phyloP scores from a whole-genome alignment of 192 early-diverging fungal species.

The Coemansia sp. region DNA sequence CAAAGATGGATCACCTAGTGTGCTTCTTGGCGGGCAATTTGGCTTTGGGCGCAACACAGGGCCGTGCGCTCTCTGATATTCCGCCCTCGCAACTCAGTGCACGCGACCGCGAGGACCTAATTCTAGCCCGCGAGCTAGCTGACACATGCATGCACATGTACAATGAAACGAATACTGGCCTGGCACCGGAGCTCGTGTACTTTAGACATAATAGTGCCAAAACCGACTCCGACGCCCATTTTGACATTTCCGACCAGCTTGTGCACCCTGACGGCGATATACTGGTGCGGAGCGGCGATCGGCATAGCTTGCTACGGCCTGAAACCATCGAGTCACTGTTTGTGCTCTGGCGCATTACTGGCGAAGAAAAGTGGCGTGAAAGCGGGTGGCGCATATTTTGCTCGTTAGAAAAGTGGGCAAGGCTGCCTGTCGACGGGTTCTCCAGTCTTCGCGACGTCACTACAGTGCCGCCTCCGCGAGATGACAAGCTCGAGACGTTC shows the following conservation, averaged over 20 bases:
- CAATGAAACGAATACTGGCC: conserved; percentile 66
- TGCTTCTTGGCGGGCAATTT: conserved; percentile 71
- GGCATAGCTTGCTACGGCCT: conserved; percentile 66
- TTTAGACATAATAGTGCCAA: conserved; percentile 1
- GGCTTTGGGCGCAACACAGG: conserved; percentile 42
- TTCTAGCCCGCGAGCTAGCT: conserved; percentile 74
- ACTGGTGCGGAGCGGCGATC: conserved; percentile 11
- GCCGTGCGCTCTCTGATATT: conserved; percentile 12
- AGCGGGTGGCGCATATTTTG: conserved; percentile 79
- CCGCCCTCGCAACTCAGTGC: neutral
- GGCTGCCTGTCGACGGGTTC: conserved; percentile 57
- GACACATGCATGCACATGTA: conserved; percentile 83
- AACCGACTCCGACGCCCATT: neutral
- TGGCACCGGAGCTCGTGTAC: conserved; percentile 58
- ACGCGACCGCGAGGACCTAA: conserved; percentile 59
- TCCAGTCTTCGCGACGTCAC: conserved; percentile 43
- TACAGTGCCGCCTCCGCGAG: conserved; percentile 14
- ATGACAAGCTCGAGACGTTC: conserved; percentile 59
- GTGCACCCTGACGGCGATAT: conserved; percentile 23
- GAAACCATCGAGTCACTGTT: conserved; percentile 90
- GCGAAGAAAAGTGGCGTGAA: conserved; percentile 69
- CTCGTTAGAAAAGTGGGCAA: conserved; percentile 71
- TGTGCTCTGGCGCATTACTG: conserved; percentile 77
- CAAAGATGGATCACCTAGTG: conserved; percentile 90
- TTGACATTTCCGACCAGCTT: conserved; percentile 11